phyloP scores from a whole-genome alignment of 2,329 filamentous ascomycete species.

The Hypoxylon sp. region DNA sequence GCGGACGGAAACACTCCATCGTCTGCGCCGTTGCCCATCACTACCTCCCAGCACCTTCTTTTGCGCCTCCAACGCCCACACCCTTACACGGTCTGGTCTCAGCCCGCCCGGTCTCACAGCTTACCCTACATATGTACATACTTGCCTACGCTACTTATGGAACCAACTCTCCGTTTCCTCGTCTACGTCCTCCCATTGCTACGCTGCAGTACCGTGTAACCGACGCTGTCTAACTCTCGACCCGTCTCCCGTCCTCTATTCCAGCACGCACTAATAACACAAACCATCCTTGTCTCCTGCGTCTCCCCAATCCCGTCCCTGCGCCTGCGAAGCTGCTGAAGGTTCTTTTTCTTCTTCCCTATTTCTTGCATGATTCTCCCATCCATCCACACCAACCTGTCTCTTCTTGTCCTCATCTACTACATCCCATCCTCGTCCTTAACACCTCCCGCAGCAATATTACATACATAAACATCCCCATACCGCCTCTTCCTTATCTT shows the following conservation, averaged over 20 bases:
- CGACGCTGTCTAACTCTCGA: constrained; percentile 27
- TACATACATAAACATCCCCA: constrained; percentile 35
- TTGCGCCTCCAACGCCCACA: constrained; percentile 12
- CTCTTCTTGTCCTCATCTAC: constrained; percentile 47
- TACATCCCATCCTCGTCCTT: constrained; percentile 52
- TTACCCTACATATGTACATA: constrained; percentile 9
- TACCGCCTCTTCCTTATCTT: constrained; percentile 42
- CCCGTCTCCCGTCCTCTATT: constrained; percentile 41
- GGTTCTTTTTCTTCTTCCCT: constrained; percentile 40
- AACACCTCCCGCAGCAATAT: constrained; percentile 46
- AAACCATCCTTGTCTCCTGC: constrained; percentile 49
- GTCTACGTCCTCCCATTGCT: constrained; percentile 38
- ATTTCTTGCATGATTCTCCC: constrained; percentile 52
- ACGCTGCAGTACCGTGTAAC: constrained; percentile 38
- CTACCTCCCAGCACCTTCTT: constrained; percentile 19
- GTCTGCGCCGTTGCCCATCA: constrained; percentile 30
- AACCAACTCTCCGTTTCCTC: constrained; percentile 37
- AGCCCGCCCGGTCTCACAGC: constrained; percentile 36
- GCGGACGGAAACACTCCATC: constrained; percentile 11
- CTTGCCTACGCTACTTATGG: constrained; percentile 3
- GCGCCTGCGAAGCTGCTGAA: constrained; percentile 42
- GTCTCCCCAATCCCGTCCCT: constrained; percentile 48
- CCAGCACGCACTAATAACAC: constrained; percentile 36
- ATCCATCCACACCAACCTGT: constrained; percentile 46
- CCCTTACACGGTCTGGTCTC: constrained; percentile 30